A percentile compares a stretch with the other conserved stretches of the same genome.
Evolutionary conservation across 208 protist genomes (phyloP).

Genomic region (Leishmania arabica): DNA sequence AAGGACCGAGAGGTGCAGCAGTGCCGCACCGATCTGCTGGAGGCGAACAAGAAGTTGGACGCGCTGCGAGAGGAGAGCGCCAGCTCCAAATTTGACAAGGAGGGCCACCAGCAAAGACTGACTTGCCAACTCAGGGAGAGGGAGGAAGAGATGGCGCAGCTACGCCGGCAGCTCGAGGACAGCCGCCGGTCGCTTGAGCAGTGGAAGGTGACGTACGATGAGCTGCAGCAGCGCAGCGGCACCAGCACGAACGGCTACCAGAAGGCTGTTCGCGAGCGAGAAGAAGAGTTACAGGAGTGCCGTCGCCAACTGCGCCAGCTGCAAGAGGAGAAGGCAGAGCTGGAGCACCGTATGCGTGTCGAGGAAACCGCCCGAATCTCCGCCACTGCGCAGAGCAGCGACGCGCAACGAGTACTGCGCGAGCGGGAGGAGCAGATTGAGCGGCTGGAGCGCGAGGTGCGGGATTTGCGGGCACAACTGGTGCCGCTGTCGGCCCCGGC

Average conservation of each 20-base stretch:
- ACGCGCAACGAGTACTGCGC: conserved; percentile 40
- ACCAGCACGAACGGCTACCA: conserved; percentile 37
- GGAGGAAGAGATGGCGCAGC: conserved; percentile 49
- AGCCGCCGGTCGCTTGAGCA: conserved; percentile 38
- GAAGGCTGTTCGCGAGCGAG: conserved; percentile 42
- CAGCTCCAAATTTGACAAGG: conserved; percentile 32
- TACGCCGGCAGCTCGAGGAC: conserved; percentile 52
- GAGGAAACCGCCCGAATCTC: conserved; percentile 41
- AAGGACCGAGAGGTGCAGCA: conserved; percentile 65
- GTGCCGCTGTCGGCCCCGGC: background rate
- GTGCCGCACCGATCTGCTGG: conserved; percentile 40
- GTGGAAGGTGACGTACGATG: conserved; percentile 54
- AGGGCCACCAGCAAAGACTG: conserved; percentile 41
- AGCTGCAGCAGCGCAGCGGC: conserved; percentile 51
- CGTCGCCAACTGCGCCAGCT: conserved; percentile 30
- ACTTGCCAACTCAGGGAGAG: conserved; percentile 48
- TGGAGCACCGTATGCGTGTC: conserved; percentile 39
- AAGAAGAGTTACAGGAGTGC: conserved; percentile 50
- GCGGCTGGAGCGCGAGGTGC: conserved; percentile 47
- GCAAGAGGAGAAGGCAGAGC: conserved; percentile 41
- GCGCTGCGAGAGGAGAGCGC: conserved; percentile 52
- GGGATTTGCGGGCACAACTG: conserved; percentile 31
- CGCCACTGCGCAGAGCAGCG: conserved; percentile 24
- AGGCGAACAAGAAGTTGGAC: conserved; percentile 39
- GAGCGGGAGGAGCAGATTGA: conserved; percentile 51